A percentile compares a stretch with the other conserved stretches of the same genome.
phyloP scores from a whole-genome alignment of 2,329 filamentous ascomycete species.

The Cyphellophora europaea region DNA sequence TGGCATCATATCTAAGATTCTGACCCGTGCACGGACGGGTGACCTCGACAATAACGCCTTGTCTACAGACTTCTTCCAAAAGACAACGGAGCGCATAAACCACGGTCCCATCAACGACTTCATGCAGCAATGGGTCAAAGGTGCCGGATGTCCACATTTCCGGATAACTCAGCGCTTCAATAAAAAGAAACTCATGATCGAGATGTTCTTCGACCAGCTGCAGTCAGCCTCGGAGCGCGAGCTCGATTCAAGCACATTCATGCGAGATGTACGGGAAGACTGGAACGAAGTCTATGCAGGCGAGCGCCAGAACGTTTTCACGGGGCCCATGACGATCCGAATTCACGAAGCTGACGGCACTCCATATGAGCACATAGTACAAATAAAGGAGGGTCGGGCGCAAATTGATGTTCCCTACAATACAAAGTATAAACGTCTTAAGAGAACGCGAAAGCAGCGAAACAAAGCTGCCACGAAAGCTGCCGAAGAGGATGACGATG shows the following conservation, averaged over 20 bases:
- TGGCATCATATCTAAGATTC: slow-evolving; percentile 74
- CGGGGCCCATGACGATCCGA: slow-evolving; percentile 91
- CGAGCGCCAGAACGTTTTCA: slow-evolving; percentile 70
- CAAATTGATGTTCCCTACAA: slow-evolving; percentile 96
- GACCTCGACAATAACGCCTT: slow-evolving; percentile 62
- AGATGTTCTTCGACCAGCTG: slow-evolving; percentile 77
- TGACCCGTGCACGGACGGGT: slow-evolving; percentile 77
- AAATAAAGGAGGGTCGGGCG: slow-evolving; percentile 78
- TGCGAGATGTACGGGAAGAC: slow-evolving; percentile 76
- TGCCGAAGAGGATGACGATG: slow-evolving; percentile 53
- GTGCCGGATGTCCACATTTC: slow-evolving; percentile 81
- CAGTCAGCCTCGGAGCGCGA: slow-evolving; percentile 51
- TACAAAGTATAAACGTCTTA: slow-evolving; percentile 96
- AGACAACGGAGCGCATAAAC: slow-evolving; percentile 77
- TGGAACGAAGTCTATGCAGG: slow-evolving; percentile 59
- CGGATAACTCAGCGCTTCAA: slow-evolving; percentile 85
- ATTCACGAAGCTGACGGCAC: slow-evolving; percentile 98
- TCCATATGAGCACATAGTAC: slow-evolving; percentile 94
- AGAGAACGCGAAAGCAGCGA: slow-evolving; percentile 74
- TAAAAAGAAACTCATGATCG: slow-evolving; percentile 91
- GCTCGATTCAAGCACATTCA: slow-evolving; percentile 66
- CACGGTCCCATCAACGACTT: slow-evolving; percentile 82
- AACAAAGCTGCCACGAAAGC: slow-evolving; percentile 55
- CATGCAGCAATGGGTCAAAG: slow-evolving; percentile 86
- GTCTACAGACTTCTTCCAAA: slow-evolving; percentile 67